Evolutionary conservation across 306 rosid genomes (phyloP).

Genomic region (Myrica gale): DNA sequence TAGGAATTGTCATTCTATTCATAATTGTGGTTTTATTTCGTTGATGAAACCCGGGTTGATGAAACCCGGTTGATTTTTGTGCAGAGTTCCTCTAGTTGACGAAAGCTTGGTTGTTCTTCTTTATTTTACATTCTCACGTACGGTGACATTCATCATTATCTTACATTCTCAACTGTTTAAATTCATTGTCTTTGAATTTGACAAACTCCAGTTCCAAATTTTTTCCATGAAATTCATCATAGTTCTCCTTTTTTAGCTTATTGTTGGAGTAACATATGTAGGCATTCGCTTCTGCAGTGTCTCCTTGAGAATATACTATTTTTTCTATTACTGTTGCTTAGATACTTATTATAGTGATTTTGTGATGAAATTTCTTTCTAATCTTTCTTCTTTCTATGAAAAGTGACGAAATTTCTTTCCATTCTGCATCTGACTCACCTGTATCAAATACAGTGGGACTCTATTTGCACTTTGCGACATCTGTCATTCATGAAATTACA

Average conservation of each 20-base stretch:
- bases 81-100: conserved; percentile 74
- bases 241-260: background rate
- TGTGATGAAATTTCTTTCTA: background rate
- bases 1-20: conserved; percentile 13
- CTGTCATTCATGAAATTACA: conserved; percentile 79
- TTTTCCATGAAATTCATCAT: background rate
- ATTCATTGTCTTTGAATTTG: conserved; percentile 13
- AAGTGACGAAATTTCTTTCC: background rate
- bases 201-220: background rate
- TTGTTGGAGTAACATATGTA: background rate
- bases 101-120: conserved; percentile 85
- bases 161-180: background rate
- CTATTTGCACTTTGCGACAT: conserved; percentile 76
- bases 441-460: conserved; percentile 50
- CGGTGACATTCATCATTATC: background rate
- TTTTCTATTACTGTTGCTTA: conserved; percentile 4
- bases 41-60: conserved; percentile 30
- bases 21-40: conserved; percentile 12
- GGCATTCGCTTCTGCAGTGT: conserved; percentile 8
- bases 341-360: conserved; percentile 13
- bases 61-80: conserved; percentile 25
- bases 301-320: background rate
- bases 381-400: no score
- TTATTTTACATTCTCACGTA: conserved; percentile 71
- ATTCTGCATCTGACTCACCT: conserved; percentile 25